These are phyloP conservation scores for Yamadazyma epiphylla DNA, from an alignment of 1,139 yeast genomes.

Conservation along the genomic window DNA sequence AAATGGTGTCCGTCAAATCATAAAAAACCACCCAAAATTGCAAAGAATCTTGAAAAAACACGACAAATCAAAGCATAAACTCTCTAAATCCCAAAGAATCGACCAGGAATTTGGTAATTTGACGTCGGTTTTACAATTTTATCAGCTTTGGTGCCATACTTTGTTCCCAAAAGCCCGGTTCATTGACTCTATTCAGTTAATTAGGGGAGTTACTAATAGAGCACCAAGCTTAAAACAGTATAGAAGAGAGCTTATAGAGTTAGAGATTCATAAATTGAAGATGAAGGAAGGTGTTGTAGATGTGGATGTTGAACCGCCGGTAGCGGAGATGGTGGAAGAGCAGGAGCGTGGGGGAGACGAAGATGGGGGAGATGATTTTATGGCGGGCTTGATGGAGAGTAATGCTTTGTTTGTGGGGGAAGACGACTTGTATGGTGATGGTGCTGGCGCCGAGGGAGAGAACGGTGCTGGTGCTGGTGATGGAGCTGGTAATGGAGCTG, in stretches of 20 bases:
- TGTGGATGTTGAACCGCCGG: conserved; percentile 7
- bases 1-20: conserved; percentile 47
- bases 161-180: conserved; percentile 77
- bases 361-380: conserved; percentile 2
- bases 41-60: conserved; percentile 22
- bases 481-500: neutral
- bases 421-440: neutral
- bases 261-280: conserved; percentile 31
- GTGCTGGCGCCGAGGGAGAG: neutral
- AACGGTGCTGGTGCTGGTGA: neutral
- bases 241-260: conserved; percentile 33
- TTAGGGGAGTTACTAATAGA: conserved; percentile 30
- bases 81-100: conserved; percentile 19
- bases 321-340: conserved; percentile 1
- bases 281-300: conserved; percentile 30
- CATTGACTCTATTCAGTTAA: conserved; percentile 48
- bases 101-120: conserved; percentile 42
- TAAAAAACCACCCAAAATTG: conserved; percentile 36
- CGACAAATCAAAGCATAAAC: conserved; percentile 18
- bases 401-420: neutral
- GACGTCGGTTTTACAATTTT: conserved; percentile 52
- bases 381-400: neutral
- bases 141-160: conserved; percentile 84
- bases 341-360: conserved; percentile 3
- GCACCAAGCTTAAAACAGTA: conserved; percentile 32